Percentiles rank a stretch among this genome's conserved stretches.
Conservation (phyloP, 345 rosid species). For the Sapria himalayana region DNA sequence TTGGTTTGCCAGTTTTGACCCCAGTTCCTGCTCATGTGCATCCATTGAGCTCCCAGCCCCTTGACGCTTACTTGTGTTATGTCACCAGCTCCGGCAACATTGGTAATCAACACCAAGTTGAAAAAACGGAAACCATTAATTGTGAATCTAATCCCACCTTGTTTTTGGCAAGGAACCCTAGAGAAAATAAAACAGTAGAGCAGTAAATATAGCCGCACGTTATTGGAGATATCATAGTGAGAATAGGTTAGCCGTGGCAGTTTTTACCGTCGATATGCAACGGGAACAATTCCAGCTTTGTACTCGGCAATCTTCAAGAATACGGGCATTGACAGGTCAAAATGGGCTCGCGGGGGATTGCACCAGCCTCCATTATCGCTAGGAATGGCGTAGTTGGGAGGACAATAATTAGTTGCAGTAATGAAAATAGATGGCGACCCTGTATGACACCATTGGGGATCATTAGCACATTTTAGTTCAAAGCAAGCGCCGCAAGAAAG, state of each 20-base stretch:
- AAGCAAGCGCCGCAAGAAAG: constrained; percentile 49
- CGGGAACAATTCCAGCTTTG: constrained; percentile 55
- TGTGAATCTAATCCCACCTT: constrained; percentile 75
- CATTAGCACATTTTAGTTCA: constrained; percentile 35
- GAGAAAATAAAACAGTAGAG: background rate
- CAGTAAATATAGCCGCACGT: background rate
- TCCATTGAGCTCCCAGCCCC: constrained; percentile 54
- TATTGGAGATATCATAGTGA: no score
- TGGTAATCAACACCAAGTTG: constrained; percentile 62
- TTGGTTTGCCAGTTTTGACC: constrained; percentile 97
- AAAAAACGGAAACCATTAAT: constrained; percentile 96
- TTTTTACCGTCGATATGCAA: constrained; percentile 33
- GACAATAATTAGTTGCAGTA: constrained; percentile 68
- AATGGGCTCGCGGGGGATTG: constrained; percentile 52
- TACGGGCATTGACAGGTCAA: constrained; percentile 66
- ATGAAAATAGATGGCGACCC: constrained; percentile 37
- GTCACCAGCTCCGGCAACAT: constrained; percentile 95
- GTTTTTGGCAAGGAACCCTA: constrained; percentile 82
- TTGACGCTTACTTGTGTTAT: constrained; percentile 49
- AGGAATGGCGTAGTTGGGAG: constrained; percentile 43
- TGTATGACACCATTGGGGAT: constrained; percentile 40
- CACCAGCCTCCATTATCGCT: constrained; percentile 72
- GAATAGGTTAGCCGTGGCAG: no score
- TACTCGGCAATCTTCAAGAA: constrained; percentile 48
- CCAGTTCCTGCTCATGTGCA: constrained; percentile 92